Conservation (phyloP, 768 basidiomycete genomes). For the Hericium erinaceus region DNA sequence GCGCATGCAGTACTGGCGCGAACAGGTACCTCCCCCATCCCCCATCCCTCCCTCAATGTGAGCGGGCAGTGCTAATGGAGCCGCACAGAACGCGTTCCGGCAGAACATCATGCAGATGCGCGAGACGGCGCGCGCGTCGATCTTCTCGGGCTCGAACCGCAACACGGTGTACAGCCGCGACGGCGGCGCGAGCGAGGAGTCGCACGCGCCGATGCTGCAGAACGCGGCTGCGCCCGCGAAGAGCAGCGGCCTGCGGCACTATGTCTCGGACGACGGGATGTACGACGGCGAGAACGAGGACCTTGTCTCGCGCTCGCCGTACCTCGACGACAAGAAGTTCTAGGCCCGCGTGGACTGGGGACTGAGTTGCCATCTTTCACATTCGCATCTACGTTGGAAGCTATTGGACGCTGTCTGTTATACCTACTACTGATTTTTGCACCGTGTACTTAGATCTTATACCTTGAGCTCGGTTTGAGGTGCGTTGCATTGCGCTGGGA, state of each 20-base stretch:
- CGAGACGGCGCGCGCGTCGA: slow-evolving; percentile 59
- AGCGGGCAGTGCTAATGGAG: too few relatives aligned
- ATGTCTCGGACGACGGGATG: slow-evolving; percentile 31
- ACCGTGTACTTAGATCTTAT: not conserved
- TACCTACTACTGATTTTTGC: not conserved
- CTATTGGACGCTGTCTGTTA: too few relatives aligned
- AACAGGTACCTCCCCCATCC: slow-evolving; percentile 47
- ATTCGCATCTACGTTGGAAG: too few relatives aligned
- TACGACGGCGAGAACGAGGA: slow-evolving; percentile 39
- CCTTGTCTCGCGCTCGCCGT: slow-evolving; percentile 25
- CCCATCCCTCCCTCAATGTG: not conserved
- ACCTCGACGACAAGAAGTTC: slow-evolving; percentile 6
- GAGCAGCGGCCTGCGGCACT: slow-evolving; percentile 47
- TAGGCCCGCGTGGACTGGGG: slow-evolving; percentile 18
- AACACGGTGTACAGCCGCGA: slow-evolving; percentile 38
- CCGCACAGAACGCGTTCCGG: slow-evolving; percentile 60
- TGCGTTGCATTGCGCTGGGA: not conserved
- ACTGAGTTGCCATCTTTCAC: slow-evolving; percentile 14
- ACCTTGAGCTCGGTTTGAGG: not conserved
- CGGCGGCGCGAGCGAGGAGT: slow-evolving; percentile 37
- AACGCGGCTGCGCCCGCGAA: slow-evolving; percentile 18
- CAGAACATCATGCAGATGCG: slow-evolving; percentile 76
- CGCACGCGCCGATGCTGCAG: slow-evolving; percentile 43
- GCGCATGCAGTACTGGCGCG: slow-evolving; percentile 83
- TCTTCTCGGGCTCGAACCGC: slow-evolving; percentile 40